Evolutionary conservation across 2,329 filamentous ascomycete genomes (phyloP).

Genomic region (Xylariaceae sp.): DNA sequence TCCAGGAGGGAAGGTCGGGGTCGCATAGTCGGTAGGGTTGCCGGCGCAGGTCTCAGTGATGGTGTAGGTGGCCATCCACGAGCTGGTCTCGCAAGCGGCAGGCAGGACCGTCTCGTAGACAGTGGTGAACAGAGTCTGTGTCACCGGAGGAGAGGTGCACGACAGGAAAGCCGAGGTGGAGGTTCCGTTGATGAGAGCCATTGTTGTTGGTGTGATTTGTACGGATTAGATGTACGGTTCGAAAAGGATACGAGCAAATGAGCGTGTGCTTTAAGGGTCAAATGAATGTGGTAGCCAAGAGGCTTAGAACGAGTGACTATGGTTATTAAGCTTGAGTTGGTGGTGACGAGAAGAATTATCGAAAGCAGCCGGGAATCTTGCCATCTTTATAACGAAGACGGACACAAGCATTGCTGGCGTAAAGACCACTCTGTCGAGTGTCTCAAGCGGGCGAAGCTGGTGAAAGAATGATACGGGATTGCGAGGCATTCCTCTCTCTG

Average conservation of each 20-base stretch:
- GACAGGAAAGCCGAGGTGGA: conserved; percentile 26
- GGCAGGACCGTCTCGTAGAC: conserved; percentile 33
- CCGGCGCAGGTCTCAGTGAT: conserved; percentile 33
- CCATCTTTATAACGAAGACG: conserved; percentile 25
- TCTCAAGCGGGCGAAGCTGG: background rate
- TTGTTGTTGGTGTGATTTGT: conserved; percentile 6
- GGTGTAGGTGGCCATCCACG: conserved; percentile 38
- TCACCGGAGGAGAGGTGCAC: conserved; percentile 23
- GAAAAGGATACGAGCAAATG: conserved; percentile 6
- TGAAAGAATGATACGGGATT: conserved; percentile 25
- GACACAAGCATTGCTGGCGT: conserved; percentile 19
- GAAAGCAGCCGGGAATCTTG: conserved; percentile 5
- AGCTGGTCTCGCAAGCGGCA: conserved; percentile 34
- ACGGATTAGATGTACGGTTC: conserved; percentile 4
- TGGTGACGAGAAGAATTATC: conserved; percentile 7
- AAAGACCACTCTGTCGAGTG: background rate
- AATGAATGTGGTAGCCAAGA: conserved; percentile 23
- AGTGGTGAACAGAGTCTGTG: conserved; percentile 30
- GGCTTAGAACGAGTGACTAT: conserved; percentile 24
- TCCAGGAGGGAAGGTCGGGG: conserved; percentile 30
- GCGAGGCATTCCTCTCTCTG: conserved; percentile 23
- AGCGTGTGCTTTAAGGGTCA: conserved; percentile 6
- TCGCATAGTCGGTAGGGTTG: conserved; percentile 23
- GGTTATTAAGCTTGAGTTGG: conserved; percentile 11
- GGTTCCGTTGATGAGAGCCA: conserved; percentile 24